Conservation (phyloP, 495 filamentous ascomycete species). For the Immersiella caudata region DNA sequence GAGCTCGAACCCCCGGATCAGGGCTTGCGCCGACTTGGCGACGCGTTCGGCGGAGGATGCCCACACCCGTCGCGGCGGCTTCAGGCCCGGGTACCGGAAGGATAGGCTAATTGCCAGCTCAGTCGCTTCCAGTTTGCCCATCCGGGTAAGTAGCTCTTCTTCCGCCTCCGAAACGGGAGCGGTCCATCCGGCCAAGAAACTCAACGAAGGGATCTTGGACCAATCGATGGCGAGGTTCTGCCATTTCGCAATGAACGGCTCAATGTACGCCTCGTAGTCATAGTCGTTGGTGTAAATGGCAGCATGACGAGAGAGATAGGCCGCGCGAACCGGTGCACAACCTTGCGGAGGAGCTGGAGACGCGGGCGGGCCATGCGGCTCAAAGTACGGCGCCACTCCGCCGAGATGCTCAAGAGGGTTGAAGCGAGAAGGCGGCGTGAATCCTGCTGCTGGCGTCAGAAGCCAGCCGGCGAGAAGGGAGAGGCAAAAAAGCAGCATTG, state of each 20-base stretch:
- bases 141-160: constrained; percentile 46
- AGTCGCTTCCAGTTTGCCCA: constrained; percentile 48
- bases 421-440: constrained; percentile 45
- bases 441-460: constrained; percentile 18
- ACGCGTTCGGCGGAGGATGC: constrained; percentile 54
- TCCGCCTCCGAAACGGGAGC: constrained; percentile 48
- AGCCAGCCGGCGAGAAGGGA: not conserved
- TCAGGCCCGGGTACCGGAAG: constrained; percentile 49
- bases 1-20: constrained; percentile 47
- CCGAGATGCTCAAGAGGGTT: constrained; percentile 53
- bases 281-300: constrained; percentile 55
- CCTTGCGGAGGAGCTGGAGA: constrained; percentile 43
- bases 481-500: not conserved
- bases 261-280: constrained; percentile 51
- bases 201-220: constrained; percentile 41
- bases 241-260: constrained; percentile 50
- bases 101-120: constrained; percentile 45
- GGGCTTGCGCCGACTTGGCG: constrained; percentile 45
- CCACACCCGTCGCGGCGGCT: constrained; percentile 48
- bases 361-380: constrained; percentile 48
- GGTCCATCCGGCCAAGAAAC: constrained; percentile 46
- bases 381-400: constrained; percentile 53
- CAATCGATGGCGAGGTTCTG: constrained; percentile 45
- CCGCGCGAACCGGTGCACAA: constrained; percentile 44
- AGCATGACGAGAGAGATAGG: constrained; percentile 51